Evolutionary conservation across 208 protist genomes (phyloP), one percentile per base, ranked within the genome.

Genomic region (Herpetomonas samuelpessoai): DNA sequence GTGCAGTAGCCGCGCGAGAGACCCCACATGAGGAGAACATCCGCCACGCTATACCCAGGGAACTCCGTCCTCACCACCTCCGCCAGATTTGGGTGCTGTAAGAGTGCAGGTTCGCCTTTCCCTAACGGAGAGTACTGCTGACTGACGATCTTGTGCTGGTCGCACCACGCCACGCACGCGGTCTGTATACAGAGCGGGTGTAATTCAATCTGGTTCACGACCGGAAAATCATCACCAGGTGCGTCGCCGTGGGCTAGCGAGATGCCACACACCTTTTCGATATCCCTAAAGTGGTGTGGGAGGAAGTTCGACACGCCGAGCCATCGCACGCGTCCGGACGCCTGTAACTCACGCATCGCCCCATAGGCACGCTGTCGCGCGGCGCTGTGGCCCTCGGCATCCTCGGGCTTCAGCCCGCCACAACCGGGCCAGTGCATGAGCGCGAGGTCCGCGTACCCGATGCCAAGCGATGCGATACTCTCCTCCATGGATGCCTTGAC

Each of bases 121-220:
- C 67, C 90, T 0, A 93, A 64, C 25, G 90, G 86, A 4, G 84
- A 81, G 69, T 93, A 96, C 67, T 92, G 85, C 83, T 96, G 86
- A 29, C 89, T 27, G 22, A 91, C 39, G 48, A 96, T 91, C 3
- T 68, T 76, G 44, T 62, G 76, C 19, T 38, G 38, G 7, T 55
- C 50, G 59, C 84, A 92, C 55, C 75, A 92, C 6, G 26, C 45
- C 26, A 87, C 79, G 12, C 88, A 71, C 1, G 79, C 77, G 6
- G 48, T 27, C 65, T 93, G 90, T 21, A 76, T 25, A 56, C 90
- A 93, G 2, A 96, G 63, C 21, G 86, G 86, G 56, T 96, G 86
- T n/a, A 96, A 68, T 58, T 96, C 90, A 52, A 96, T 85, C 28
- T 96, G 90, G 57, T 96, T 92, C 10, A 96, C 27, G 3, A 76